Base-by-base conservation (phyloP, 1,284 basidiomycete genomes). In the Vanrija sp. region DNA sequence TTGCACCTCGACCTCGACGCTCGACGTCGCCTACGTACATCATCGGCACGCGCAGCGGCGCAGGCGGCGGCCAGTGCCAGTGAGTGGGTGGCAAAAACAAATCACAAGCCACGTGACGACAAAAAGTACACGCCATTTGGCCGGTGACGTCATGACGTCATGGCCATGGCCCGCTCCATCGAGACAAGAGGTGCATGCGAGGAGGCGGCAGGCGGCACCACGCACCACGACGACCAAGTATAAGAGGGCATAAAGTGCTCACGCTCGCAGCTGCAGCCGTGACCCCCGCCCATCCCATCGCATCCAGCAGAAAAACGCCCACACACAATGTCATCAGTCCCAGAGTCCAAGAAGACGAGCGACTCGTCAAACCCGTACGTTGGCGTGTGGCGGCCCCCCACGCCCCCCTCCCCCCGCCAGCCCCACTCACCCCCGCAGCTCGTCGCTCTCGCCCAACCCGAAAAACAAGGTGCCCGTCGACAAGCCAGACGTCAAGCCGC, bases 401-500 rank as follows among this genome's bases (percentile, higher is more conserved):
- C n/a, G n/a, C n/a, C n/a, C 60, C 6, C 50, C 50, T 19, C 28
- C 28, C 28, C 28, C 10, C 7, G 7, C 7, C 10, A 1, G 7
- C 7, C 28, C 28, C 3, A 43, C 46, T 26, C 29, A 60, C 53
- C 14, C 46, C 38, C 46, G 19, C 49, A 71, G 72, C 6, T 63
- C 72, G 12, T 77, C 75, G 1, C 62, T 76, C 23, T 64, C 66
- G 7, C 49, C 61, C 9, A 62, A 68, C 52, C 65, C 71, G 6
- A 58, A 46, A 40, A 72, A 71, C 51, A 69, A 68, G 54, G 70
- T 75, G 5, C 54, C 56, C 7, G 40, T 64, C 38, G 67, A 71
- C 54, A 67, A 72, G 52, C 73, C 74, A 9, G 10, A 61, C 3
- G 69, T 77, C 49, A 74, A 77, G 52, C 74, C 74, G 12, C 74